Conservation (phyloP, 2,329 filamentous ascomycete genomes). For the Cladosporium velox region DNA sequence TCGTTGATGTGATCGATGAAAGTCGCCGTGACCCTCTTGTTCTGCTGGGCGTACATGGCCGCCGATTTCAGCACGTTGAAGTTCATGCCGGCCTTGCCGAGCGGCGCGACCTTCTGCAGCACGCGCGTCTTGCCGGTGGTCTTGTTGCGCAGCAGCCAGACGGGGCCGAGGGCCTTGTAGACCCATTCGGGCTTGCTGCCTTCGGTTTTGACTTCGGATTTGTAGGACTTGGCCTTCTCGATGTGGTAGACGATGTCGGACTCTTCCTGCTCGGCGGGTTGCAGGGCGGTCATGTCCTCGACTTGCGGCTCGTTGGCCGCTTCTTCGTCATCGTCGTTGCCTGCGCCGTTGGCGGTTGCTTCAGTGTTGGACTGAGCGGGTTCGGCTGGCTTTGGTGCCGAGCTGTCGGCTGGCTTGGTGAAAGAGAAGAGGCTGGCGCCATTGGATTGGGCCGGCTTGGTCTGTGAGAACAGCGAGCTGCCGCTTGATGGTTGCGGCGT, state of each 20-base stretch:
- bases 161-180: conserved; percentile 68
- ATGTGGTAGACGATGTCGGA: conserved; percentile 71
- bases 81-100: conserved; percentile 74
- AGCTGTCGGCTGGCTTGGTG: conserved; percentile 14
- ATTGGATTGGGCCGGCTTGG: conserved; percentile 1
- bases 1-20: conserved; percentile 31
- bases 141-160: conserved; percentile 74
- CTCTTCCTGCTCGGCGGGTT: conserved; percentile 61
- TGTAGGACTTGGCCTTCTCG: conserved; percentile 65
- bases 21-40: conserved; percentile 42
- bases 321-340: conserved; percentile 30
- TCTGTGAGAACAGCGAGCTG: conserved; percentile 18
- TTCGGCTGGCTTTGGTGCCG: conserved; percentile 32
- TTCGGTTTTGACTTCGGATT: conserved; percentile 55
- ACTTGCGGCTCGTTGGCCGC: conserved; percentile 50
- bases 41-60: conserved; percentile 62
- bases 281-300: conserved; percentile 68
- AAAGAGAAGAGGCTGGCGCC: conserved; percentile 15
- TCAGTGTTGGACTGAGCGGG: conserved; percentile 46
- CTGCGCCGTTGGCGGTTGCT: conserved; percentile 43
- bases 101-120: conserved; percentile 72
- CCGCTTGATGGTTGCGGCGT: conserved; percentile 16
- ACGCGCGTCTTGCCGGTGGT: conserved; percentile 66
- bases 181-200: conserved; percentile 64
- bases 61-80: conserved; percentile 60